Percentiles rank a stretch among this genome's conserved stretches.
phyloP scores from a whole-genome alignment of 352 stramenopile species.

The Globisporangium paddicum region DNA sequence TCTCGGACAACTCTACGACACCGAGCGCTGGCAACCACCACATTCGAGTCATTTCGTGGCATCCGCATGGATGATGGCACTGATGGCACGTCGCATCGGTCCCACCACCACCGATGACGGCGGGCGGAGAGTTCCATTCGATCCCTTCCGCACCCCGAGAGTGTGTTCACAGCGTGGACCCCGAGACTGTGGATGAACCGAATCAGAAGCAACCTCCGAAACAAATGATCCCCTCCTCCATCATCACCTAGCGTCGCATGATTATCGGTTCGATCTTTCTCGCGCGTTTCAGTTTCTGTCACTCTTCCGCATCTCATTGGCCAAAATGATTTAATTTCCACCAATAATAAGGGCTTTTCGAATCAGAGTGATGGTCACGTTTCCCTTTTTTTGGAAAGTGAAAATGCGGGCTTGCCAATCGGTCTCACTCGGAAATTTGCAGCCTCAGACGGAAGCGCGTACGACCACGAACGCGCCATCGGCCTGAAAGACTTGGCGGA shows the following conservation, averaged over 20 bases:
- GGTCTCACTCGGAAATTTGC: too few relatives aligned
- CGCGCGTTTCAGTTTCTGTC: conserved; percentile 8
- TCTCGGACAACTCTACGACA: conserved; percentile 1
- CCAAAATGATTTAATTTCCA: not conserved
- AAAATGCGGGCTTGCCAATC: too few relatives aligned
- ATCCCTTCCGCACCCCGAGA: not conserved
- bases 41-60: not conserved
- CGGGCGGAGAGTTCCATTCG: not conserved
- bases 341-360: not conserved
- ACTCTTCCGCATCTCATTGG: not conserved
- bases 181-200: too few relatives aligned
- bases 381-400: too few relatives aligned
- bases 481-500: too few relatives aligned
- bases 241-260: conserved; percentile 5
- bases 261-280: conserved; percentile 1
- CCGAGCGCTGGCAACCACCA: not conserved
- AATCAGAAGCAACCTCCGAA: not conserved
- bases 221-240: not conserved
- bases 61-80: too few relatives aligned
- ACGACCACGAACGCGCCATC: too few relatives aligned
- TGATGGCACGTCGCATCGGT: too few relatives aligned
- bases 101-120: too few relatives aligned
- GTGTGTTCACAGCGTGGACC: too few relatives aligned
- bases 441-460: too few relatives aligned
- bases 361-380: not conserved